Base-by-base conservation (phyloP, 2,329 filamentous ascomycete genomes). In the Tolypocladium paradoxum region DNA sequence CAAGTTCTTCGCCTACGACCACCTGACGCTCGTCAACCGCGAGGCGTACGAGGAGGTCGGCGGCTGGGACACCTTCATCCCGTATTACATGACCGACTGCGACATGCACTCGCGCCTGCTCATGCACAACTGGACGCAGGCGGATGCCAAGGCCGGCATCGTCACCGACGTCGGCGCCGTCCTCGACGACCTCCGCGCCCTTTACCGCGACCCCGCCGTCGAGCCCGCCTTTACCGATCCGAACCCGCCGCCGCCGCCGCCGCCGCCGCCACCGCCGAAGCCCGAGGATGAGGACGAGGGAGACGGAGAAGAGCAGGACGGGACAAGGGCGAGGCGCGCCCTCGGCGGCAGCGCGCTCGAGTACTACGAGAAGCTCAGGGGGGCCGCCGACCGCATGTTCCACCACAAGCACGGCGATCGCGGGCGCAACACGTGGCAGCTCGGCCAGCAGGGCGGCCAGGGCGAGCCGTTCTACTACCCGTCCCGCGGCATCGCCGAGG, bases 1-100 rank as follows among this genome's bases (percentile, higher is more conserved):
- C 50, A 71, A 73, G n/a, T 79, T 80, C 64, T 83, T 81, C 62
- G 71, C 76, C 14, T 83, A 82, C 65, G 79, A 83, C 61, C 75
- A 77, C 56, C 68, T 84, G 3, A 72, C 78, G 2, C 68, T 82
- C 1, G 76, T 83, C 43, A 82, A 83, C 58, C 75, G 75, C 12
- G 67, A 63, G 8, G 74, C 77, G 0, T 75, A 75, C 59, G 70
- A 75, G 55, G 70, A 73, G 46, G 70, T 81, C 8, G 71, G 79
- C 22, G 76, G 72, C 0, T 83, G 79, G 77, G 80, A 83, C 60
- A 75, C 75, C 0, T 65, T 77, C 54, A 81, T 84, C 40, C 76
- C 79, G 0, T 83, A 76, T 59, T 82, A 82, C 61, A 70, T 74
- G 55, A 78, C 74, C 35, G 79, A 83, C 60, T 82, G 77, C 64